A percentile compares a stretch with the other conserved stretches of the same genome.
Evolutionary conservation across 768 basidiomycete species (phyloP).

Genomic region (Pleurotus tuber-regium): DNA sequence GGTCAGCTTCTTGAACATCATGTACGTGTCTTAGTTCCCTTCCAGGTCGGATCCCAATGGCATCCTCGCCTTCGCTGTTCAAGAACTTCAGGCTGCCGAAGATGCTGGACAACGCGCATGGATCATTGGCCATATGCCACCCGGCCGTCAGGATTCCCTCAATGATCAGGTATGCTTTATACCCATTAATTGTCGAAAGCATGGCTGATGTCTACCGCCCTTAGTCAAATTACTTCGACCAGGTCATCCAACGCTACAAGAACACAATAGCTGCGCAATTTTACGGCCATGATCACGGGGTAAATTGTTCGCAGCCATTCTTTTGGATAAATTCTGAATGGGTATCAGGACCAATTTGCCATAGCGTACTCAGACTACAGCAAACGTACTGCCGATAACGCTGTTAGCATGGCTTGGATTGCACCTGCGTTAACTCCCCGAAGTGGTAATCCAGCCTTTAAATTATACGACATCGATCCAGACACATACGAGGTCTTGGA

Average conservation of each 20-base stretch:
- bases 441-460: slow-evolving; percentile 58
- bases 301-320: slow-evolving; percentile 16
- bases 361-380: slow-evolving; percentile 56
- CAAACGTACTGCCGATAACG: slow-evolving; percentile 40
- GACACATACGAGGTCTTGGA: slow-evolving; percentile 69
- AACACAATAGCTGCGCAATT: slow-evolving; percentile 59
- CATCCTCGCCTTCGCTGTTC: slow-evolving; percentile 50
- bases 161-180: slow-evolving; percentile 44
- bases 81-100: slow-evolving; percentile 58
- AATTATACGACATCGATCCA: slow-evolving; percentile 62
- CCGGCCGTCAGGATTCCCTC: slow-evolving; percentile 44
- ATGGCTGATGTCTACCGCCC: neutral
- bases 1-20: slow-evolving; percentile 28
- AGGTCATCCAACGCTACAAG: slow-evolving; percentile 58
- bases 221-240: slow-evolving; percentile 62
- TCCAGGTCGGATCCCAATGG: slow-evolving; percentile 53
- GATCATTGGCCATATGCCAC: slow-evolving; percentile 62
- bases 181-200: neutral
- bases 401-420: slow-evolving; percentile 46
- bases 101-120: slow-evolving; percentile 56
- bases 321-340: neutral
- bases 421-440: slow-evolving; percentile 58
- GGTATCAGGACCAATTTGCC: slow-evolving; percentile 51
- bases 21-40: neutral
- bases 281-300: slow-evolving; percentile 58